Percentiles rank a stretch among this genome's conserved stretches.
Evolutionary conservation across 306 rosid genomes (phyloP).

Genomic region (Dicorynia guianensis): DNA sequence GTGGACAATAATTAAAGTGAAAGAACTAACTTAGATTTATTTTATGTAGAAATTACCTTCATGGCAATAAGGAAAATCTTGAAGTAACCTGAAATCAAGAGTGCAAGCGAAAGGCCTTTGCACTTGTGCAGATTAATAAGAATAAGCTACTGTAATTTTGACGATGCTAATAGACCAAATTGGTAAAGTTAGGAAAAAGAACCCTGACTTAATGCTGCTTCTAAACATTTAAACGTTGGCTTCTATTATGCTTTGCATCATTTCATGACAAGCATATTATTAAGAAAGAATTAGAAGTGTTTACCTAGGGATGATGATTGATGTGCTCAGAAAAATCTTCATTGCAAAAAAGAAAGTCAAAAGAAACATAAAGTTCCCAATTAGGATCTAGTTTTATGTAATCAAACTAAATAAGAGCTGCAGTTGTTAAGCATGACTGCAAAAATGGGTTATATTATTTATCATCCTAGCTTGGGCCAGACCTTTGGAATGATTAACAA

Average conservation of each 20-base stretch:
- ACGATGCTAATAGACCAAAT: conserved; percentile 29
- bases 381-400: background rate
- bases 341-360: too few species aligned
- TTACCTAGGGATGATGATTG: conserved; percentile 61
- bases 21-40: conserved; percentile 29
- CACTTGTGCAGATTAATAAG: conserved; percentile 52
- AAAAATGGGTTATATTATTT: background rate
- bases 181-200: conserved; percentile 11
- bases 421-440: background rate
- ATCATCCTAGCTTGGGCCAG: conserved; percentile 3
- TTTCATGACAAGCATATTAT: background rate
- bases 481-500: conserved; percentile 90
- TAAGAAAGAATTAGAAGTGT: background rate
- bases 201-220: background rate
- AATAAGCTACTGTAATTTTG: conserved; percentile 36
- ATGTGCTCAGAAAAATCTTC: conserved; percentile 30
- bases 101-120: conserved; percentile 65
- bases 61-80: conserved; percentile 80
- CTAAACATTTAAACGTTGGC: conserved; percentile 25
- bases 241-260: background rate
- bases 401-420: background rate
- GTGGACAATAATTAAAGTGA: conserved; percentile 10
- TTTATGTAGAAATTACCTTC: conserved; percentile 61
- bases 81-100: conserved; percentile 84
- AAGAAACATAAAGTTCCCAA: conserved; percentile 64